phyloP scores from a whole-genome alignment of 768 basidiomycete species.

The Russula olivacea region DNA sequence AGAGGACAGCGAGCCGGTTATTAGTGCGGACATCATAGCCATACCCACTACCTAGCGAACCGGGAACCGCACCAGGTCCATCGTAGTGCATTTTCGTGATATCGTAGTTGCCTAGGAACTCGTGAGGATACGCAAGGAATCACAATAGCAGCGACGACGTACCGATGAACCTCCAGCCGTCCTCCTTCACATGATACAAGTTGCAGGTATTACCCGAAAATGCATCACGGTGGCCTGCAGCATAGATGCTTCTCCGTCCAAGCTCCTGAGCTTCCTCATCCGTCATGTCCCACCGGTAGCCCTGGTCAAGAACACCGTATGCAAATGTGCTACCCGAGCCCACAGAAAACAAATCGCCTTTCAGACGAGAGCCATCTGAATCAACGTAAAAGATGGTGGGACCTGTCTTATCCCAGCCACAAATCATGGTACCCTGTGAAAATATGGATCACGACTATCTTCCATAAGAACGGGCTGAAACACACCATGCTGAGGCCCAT shows the following conservation, averaged over 20 bases:
- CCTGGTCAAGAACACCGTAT: constrained; percentile 98
- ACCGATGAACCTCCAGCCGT: constrained; percentile 97
- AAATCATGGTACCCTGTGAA: constrained; percentile 94
- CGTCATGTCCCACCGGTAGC: constrained; percentile 86
- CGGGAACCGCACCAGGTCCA: constrained; percentile 64
- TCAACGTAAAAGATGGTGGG: constrained; percentile 97
- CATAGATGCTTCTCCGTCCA: constrained; percentile 88
- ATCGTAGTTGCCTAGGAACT: constrained; percentile 78
- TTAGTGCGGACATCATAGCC: constrained; percentile 71
- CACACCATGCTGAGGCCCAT: constrained; percentile 99
- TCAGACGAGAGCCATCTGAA: constrained; percentile 91
- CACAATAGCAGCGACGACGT: constrained; percentile 28
- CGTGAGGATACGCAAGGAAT: constrained; percentile 18
- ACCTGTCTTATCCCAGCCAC: constrained; percentile 99
- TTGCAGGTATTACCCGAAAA: constrained; percentile 96
- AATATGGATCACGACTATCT: constrained; percentile 4
- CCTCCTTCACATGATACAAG: constrained; percentile 89
- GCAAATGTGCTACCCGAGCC: constrained; percentile 98
- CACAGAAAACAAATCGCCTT: constrained; percentile 97
- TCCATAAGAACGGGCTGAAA: not conserved
- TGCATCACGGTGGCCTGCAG: constrained; percentile 94
- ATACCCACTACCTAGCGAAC: constrained; percentile 61
- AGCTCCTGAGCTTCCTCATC: constrained; percentile 94
- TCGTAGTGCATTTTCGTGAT: constrained; percentile 88
- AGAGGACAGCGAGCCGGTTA: constrained; percentile 49